Evolutionary conservation across 78 protist species (phyloP).

Genomic region (Ministeria vibrans): DNA sequence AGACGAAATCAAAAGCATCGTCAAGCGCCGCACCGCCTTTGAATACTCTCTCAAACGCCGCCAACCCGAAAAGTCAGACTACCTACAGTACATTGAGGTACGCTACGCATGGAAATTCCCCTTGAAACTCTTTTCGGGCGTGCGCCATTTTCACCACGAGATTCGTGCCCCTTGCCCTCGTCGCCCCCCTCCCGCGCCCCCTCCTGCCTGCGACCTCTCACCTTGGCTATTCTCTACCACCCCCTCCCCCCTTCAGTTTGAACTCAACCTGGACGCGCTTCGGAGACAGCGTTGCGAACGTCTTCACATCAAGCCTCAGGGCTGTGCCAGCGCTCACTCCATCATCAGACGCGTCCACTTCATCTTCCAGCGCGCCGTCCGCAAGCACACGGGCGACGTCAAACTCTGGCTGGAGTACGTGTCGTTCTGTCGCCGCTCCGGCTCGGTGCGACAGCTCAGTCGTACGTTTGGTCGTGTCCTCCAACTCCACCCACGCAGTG

Average conservation of each 20-base stretch:
- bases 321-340: background rate
- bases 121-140: no score
- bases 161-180: no score
- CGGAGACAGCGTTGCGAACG: conserved; percentile 1
- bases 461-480: conserved; percentile 15
- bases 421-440: background rate
- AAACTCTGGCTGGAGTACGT: conserved; percentile 38
- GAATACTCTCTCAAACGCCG: conserved; percentile 19
- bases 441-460: conserved; percentile 5
- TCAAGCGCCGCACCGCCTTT: conserved; percentile 19
- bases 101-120: no score
- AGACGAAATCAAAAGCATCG: conserved; percentile 13
- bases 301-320: conserved; percentile 2
- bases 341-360: conserved; percentile 28
- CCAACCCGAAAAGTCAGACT: background rate
- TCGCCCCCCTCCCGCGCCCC: no score
- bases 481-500: conserved; percentile 12
- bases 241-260: no score
- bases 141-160: no score
- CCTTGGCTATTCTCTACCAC: no score
- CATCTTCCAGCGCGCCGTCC: conserved; percentile 26
- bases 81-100: conserved; percentile 1
- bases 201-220: no score
- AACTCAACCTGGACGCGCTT: conserved; percentile 21
- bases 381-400: conserved; percentile 22